Evolutionary conservation across 306 rosid genomes (phyloP), one percentile per base, ranked within the genome.

Genomic region (Acmispon strigosus): DNA sequence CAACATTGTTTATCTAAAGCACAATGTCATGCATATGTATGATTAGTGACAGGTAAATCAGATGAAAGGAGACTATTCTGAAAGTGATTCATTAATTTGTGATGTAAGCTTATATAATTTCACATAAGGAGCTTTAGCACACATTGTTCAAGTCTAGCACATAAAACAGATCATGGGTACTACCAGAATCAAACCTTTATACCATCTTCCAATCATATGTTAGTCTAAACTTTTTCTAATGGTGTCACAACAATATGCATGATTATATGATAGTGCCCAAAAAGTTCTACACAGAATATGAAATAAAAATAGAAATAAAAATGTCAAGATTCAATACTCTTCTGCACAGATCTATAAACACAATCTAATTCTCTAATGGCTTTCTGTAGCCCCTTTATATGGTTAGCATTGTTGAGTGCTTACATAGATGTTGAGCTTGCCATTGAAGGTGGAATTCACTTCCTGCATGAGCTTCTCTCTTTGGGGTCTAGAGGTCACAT

Each of bases 1-100:
- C 97, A 9, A 83, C 96, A 47, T 90, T 94, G 84, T 87, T 94
- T 47, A 89, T 85, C 98, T 90, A 77, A 20, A 41, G 47, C 37
- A 56, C 69, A 79, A 54, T 49, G 52, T 6, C 66, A 67, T 6
- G 62, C 55, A 66, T 54, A 43, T 53, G 39, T 41, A 50, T 62
- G 41, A 8, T 20, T 50, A 0, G 12, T 2, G 9, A 13, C 8
- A 69, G 2, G 37, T 50, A 54, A 53, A 54, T 69, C 4, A 39
- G 59, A 69, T n/a, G 27, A 14, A 55, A n/a, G 65, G 41, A 1
- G 24, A 22, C 24, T 22, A 22, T 22, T 22, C 24, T 22, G 2
- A 22, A 22, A 22, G 24, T 2, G 2, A 22, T 22, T 1, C 24
- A 52, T 2, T 2, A 22, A n/a, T n/a, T n/a, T n/a, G n/a, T n/a